phyloP scores from a whole-genome alignment of 176 grass and related monocot genomes.

The Bonia amplexicaulis region DNA sequence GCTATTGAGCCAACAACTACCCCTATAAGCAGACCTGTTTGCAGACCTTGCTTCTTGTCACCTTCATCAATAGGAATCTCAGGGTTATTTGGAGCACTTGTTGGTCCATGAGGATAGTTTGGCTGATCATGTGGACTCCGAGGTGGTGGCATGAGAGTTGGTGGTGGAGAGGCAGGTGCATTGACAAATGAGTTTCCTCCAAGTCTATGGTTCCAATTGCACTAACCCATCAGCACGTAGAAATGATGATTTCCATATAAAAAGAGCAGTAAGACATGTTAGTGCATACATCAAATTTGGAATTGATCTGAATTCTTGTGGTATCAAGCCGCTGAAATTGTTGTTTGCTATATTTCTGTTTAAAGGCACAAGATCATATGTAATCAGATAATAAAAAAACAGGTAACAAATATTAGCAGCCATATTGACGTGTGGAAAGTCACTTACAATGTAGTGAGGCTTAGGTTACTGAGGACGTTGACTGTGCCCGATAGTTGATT shows the following conservation, averaged over 20 bases:
- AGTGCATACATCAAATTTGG: slow-evolving; percentile 71
- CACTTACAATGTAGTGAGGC: slow-evolving; percentile 83
- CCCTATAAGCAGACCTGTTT: slow-evolving; percentile 52
- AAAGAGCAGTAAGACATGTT: slow-evolving; percentile 1
- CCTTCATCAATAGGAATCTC: slow-evolving; percentile 32
- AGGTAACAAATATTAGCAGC: background rate
- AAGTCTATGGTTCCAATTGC: slow-evolving; percentile 59
- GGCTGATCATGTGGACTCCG: slow-evolving; percentile 32
- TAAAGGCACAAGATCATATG: background rate
- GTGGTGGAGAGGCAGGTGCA: slow-evolving; percentile 54
- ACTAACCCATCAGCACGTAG: slow-evolving; percentile 22
- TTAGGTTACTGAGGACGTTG: slow-evolving; percentile 61
- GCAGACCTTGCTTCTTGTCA: slow-evolving; percentile 59
- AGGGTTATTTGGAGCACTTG: slow-evolving; percentile 30
- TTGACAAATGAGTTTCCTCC: slow-evolving; percentile 80
- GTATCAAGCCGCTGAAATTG: slow-evolving; percentile 89
- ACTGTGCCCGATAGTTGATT: slow-evolving; percentile 76
- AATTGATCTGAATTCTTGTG: slow-evolving; percentile 62
- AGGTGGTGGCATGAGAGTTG: slow-evolving; percentile 34
- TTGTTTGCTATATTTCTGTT: slow-evolving; percentile 89
- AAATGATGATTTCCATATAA: slow-evolving; percentile 5
- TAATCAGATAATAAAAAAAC: background rate
- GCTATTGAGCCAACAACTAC: slow-evolving; percentile 61
- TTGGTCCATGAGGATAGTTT: slow-evolving; percentile 28
- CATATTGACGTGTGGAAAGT: background rate